Conservation (phyloP, 2,329 filamentous ascomycete genomes). For the Microascus cirrosus region DNA sequence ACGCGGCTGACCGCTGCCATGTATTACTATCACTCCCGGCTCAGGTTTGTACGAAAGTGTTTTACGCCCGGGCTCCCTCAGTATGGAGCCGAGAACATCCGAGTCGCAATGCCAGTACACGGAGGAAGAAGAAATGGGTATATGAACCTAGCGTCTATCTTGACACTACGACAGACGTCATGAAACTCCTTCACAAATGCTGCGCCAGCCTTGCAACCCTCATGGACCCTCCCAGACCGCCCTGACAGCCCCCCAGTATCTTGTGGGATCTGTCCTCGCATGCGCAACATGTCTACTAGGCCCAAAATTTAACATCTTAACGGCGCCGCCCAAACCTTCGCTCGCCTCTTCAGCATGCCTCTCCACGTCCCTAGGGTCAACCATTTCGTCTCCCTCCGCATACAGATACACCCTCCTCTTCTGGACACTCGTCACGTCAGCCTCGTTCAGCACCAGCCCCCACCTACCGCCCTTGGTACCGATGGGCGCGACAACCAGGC, state of each 20-base stretch:
- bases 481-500: not conserved
- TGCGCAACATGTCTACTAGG: constrained; percentile 9
- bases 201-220: not conserved
- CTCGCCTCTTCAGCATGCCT: constrained; percentile 8
- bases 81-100: too few relatives aligned
- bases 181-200: not conserved
- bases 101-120: too few relatives aligned
- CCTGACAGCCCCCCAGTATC: constrained; percentile 10
- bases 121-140: too few relatives aligned
- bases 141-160: too few relatives aligned
- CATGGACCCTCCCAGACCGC: constrained; percentile 1
- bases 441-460: constrained; percentile 7
- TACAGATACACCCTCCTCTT: constrained; percentile 10
- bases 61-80: too few relatives aligned
- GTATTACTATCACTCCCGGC: too few relatives aligned
- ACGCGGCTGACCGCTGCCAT: too few relatives aligned
- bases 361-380: constrained; percentile 6
- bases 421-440: constrained; percentile 2
- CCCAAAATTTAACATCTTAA: constrained; percentile 8
- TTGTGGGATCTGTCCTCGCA: constrained; percentile 7
- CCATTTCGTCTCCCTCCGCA: constrained; percentile 7
- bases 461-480: not conserved
- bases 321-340: constrained; percentile 6
- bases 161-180: too few relatives aligned
- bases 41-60: too few relatives aligned